Base-by-base conservation (phyloP, 352 stramenopile genomes). In the Pythium folliculosum region DNA sequence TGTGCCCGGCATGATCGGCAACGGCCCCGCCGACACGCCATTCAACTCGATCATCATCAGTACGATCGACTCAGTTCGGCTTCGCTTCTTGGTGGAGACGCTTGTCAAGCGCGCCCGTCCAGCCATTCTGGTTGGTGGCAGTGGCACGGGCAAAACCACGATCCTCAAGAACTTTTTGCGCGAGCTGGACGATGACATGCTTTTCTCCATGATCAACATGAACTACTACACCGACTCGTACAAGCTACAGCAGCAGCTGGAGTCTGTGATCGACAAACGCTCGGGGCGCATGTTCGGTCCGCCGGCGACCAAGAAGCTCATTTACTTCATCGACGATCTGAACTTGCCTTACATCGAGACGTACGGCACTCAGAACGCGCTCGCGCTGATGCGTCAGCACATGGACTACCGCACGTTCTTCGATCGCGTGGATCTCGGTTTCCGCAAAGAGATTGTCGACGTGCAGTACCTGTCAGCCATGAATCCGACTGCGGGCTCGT, bases 181-280 rank as follows among this genome's bases (percentile, higher is more conserved):
- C 3, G 89, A 88, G 67, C 48, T 92, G 0, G 84, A 95, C 51
- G 96, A 99, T 52, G 92, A 97, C 56, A 97, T 99, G 82, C 77
- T 99, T 32, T 97, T 92, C 74, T 97, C 94, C 56, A 98, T 89
- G 67, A 98, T 99, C 76, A 98, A 98, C 76, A 98, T 99, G 96
- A 98, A 97, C 66, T 98, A 98, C 78, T 98, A 97, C 78, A 98
- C 92, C 3, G 92, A 98, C 70, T 98, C 92, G 22, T 96, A 89
- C 71, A 97, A 96, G 51, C 72, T 99, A 9, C 94, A 98, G 67
- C 88, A 97, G 62, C 96, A 99, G 64, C 76, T 99, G 23, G 96
- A 99, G 72, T 93, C 96, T 0, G 94, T 98, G 38, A 99, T 99
- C 65, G 96, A 99, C 71, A 99, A 99, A 77, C 89, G 96, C 37